Evolutionary conservation across 2,329 filamentous ascomycete species (phyloP), one percentile per base, ranked within the genome.

Genomic region (Pseudopithomyces chartarum): DNA sequence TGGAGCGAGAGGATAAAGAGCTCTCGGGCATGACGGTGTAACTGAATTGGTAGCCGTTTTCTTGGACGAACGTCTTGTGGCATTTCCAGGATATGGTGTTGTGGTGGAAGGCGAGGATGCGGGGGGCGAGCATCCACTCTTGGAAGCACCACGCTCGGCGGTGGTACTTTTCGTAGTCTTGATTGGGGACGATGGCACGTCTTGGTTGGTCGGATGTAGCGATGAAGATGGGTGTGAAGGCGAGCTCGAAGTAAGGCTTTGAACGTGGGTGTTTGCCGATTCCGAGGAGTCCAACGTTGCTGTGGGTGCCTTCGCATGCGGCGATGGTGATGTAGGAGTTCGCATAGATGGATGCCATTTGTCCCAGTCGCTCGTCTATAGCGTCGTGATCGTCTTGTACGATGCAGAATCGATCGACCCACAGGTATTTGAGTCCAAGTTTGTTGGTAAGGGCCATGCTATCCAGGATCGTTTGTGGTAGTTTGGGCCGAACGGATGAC

Each of bases 401-500:
- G 17, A 59, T 59, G 33, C 54, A 60, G 20, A 60, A 55, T 3
- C 50, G 29, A 49, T 60, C 57, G 10, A 60, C 57, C 56, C 56
- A 52, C 6, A 58, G 52, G 36, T 55, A 52, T 26, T 38, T 26
- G n/a, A 44, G 26, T n/a, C 47, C 56, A 17, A 56, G 20, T 22
- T 39, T 6, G 12, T 29, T 39, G 6, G 39, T 34, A 3, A 56
- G 43, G 22, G 8, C 8, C 26, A 56, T 56, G 22, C 40, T 44
- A 23, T 58, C 52, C 15, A 36, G 11, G 33, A 58, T 49, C 5
- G 56, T 58, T 12, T 43, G 23, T 33, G 53, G 56, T 26, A 56
- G 15, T 15, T 17, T 15, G 23, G n/a, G n/a, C 2, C 26, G 12
- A 7, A 23, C 26, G 6, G 26, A 19, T 19, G 32, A 32, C n/a